Evolutionary conservation across 768 basidiomycete genomes (phyloP), one percentile per base, ranked within the genome.

Genomic region (Thelephora ganbajun): DNA sequence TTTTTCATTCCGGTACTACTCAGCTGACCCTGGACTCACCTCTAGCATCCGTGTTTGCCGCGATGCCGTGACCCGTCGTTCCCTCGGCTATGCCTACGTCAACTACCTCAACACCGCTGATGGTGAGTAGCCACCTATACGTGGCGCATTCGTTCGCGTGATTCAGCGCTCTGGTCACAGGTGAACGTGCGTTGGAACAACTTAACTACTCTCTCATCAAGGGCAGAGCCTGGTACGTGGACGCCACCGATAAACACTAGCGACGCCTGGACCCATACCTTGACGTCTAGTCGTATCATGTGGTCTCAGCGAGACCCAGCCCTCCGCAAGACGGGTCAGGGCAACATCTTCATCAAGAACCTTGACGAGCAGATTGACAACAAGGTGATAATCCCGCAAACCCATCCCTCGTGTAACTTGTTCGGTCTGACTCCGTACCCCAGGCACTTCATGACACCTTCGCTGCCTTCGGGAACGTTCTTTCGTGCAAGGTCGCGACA

Each of bases 291-390:
- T 74, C 90, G 96, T 59, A 99, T 99, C 76, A 99, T 99, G 96
- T 98, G 96, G 94, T 97, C 93, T 61, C 96, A 98, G 77, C 89
- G 96, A 65, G 96, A 98, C 71, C 96, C 96, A 50, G 90, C 92
- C 57, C 81, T 99, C 62, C 88, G 96, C 68, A 98, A 98, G 80
- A 97, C 92, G 54, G 92, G 92, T 54, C 92, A 97, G 71, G 96
- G 96, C 66, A 99, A 99, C 67, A 91, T 99, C 62, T 99, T 99
- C 73, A 98, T 99, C 71, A 99, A 99, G 73, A 99, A 99, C 70
- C 70, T 99, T 56, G 93, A 96, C 59, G 90, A 94, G 66, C 75
- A 73, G 49, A 97, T 97, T 56, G 96, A 99, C 69, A 97, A 99
- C 76, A 97, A 97, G 79, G 86, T 82, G 43, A 49, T 64, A 45